A percentile compares a stretch with the other conserved stretches of the same genome.
Evolutionary conservation across 1,139 yeast genomes (phyloP).

Genomic region (Suhomyces kunorum): DNA sequence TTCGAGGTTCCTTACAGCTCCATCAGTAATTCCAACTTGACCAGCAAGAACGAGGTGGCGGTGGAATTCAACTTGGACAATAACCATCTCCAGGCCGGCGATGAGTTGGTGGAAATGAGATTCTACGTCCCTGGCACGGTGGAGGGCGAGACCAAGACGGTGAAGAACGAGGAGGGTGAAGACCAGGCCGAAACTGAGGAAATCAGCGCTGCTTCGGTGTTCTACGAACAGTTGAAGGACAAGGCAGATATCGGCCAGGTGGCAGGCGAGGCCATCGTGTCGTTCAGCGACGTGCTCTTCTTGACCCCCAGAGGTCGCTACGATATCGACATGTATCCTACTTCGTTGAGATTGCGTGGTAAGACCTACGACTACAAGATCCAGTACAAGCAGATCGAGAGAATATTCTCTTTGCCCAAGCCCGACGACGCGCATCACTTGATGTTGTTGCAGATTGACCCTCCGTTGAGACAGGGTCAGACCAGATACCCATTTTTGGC

Average conservation of each 20-base stretch:
- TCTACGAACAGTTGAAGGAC: conserved; percentile 89
- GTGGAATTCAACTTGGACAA: conserved; percentile 74
- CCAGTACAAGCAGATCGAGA: conserved; percentile 85
- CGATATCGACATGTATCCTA: conserved; percentile 91
- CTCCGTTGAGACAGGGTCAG: conserved; percentile 89
- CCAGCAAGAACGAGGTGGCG: conserved; percentile 92
- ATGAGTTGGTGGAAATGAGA: conserved; percentile 92
- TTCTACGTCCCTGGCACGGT: conserved; percentile 87
- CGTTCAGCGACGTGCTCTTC: conserved; percentile 87
- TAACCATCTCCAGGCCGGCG: conserved; percentile 75
- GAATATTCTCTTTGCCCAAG: conserved; percentile 88
- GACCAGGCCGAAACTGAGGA: conserved; percentile 46
- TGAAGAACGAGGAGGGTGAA: conserved; percentile 37
- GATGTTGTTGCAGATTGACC: conserved; percentile 87
- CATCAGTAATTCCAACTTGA: conserved; percentile 84
- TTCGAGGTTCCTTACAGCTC: conserved; percentile 86
- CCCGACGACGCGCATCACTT: conserved; percentile 92
- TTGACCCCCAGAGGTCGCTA: conserved; percentile 98
- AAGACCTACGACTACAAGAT: conserved; percentile 97
- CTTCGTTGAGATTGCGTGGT: conserved; percentile 89
- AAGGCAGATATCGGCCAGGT: conserved; percentile 96
- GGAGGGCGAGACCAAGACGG: conserved; percentile 43
- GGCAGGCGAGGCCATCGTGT: conserved; percentile 95
- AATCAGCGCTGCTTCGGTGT: conserved; percentile 75
- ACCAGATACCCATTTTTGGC: conserved; percentile 93